Evolutionary conservation across 2,329 filamentous ascomycete species (phyloP), one percentile per base, ranked within the genome.

Genomic region (Didymella keratinophila): DNA sequence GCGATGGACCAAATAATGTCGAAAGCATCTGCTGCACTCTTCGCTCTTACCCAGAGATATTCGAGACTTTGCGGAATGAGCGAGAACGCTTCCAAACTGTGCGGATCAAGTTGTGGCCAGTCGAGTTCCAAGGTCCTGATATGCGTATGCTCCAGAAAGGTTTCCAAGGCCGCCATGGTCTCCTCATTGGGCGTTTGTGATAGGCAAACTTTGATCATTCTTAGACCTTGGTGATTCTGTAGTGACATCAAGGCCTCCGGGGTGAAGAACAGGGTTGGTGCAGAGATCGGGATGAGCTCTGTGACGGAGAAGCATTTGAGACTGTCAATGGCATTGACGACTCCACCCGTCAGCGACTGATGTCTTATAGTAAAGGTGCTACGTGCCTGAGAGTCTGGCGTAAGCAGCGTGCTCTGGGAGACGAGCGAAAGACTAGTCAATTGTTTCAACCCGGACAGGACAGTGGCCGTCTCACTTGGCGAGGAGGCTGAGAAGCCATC

Each of bases 401-500:
- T 57, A 9, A 65, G 58, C 20, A 67, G 39, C 1, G 53, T 44
- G 18, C 63, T 58, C 23, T 71, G 64, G 1, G 69, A 69, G 16
- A 70, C 48, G 3, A 75, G 53, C 3, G 67, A 69, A 3, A 74
- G 44, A 21, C 44, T 55, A 10, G 58, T 67, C 12, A 75, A 56
- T 10, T 61, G 28, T 1, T 57, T 39, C 18, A 75, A 51, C 2
- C 51, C 55, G 9, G 68, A 63, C 14, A 75, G 52, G 30, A 70
- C 66, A 1, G 52, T 42, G 5, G 64, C 63, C 8, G 67, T 69
- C 12, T 69, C 61, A 5, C 21, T 53, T 10, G 66, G 51, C 16
- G 61, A 57, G 2, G 67, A 62, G 1, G 62, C 58, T 16, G 67
- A 70, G 36, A 70, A 70, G 11, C 71, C 71, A 54, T 71, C 65